These are phyloP conservation scores for Smittium culicis DNA, from an alignment of 371 early-diverging fungal species.

Conservation along the genomic window DNA sequence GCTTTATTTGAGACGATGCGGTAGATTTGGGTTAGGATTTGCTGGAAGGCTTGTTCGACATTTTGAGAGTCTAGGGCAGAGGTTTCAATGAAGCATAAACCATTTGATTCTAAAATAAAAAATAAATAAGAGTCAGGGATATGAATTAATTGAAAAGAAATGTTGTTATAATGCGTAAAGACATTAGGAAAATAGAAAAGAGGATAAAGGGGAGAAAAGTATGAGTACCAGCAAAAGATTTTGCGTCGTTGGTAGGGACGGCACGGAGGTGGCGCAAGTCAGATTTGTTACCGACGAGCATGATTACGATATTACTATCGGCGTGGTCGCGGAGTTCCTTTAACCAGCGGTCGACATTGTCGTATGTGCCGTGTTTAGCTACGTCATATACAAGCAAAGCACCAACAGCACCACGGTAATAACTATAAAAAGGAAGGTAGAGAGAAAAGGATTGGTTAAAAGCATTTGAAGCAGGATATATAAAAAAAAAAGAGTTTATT, in stretches of 20 bases:
- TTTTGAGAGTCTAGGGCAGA: conserved; percentile 89
- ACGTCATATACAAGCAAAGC: conserved; percentile 99
- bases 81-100: conserved; percentile 86
- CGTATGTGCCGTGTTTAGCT: conserved; percentile 87
- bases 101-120: conserved; percentile 57
- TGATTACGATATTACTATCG: conserved; percentile 92
- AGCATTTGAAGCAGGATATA: background rate
- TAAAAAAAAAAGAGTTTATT: background rate
- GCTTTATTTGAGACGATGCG: conserved; percentile 85
- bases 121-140: no score
- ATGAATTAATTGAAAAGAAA: background rate
- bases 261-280: conserved; percentile 93
- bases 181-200: background rate
- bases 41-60: conserved; percentile 86
- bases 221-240: conserved; percentile 80
- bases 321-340: conserved; percentile 97
- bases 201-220: background rate
- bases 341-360: conserved; percentile 94
- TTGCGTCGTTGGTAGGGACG: conserved; percentile 93
- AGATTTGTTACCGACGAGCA: conserved; percentile 99
- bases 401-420: conserved; percentile 99
- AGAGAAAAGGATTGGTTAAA: background rate
- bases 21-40: conserved; percentile 84
- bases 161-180: background rate
- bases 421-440: conserved; percentile 29